These are phyloP conservation scores for Flaveria ramosissima DNA, from an alignment of 129 eudicot genomes.

Conservation along the genomic window DNA sequence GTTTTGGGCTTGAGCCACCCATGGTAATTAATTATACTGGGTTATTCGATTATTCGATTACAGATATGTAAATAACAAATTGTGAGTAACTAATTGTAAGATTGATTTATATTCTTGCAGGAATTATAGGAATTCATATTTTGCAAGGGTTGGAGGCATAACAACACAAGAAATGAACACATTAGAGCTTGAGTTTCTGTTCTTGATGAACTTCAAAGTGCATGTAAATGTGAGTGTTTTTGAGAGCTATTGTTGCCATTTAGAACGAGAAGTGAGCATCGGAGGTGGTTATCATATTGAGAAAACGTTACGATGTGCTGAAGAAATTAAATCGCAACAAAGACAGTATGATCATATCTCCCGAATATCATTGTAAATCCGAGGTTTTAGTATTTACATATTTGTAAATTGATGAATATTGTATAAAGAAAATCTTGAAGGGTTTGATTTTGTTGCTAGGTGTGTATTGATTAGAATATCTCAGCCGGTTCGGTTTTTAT, in stretches of 20 bases:
- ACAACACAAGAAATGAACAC: slow-evolving; percentile 73
- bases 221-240: slow-evolving; percentile 95
- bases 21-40: too few relatives aligned
- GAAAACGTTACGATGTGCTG: slow-evolving; percentile 84
- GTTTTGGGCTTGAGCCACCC: too few relatives aligned
- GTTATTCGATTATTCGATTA: too few relatives aligned
- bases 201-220: slow-evolving; percentile 78
- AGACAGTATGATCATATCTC: slow-evolving; percentile 48
- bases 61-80: too few relatives aligned
- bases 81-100: not conserved
- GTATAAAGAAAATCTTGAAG: slow-evolving; percentile 24
- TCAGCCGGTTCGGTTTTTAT: not conserved
- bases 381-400: not conserved
- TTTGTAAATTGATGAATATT: slow-evolving; percentile 21
- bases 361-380: slow-evolving; percentile 47
- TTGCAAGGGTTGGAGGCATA: slow-evolving; percentile 86
- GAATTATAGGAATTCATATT: slow-evolving; percentile 91
- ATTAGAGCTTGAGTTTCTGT: slow-evolving; percentile 77
- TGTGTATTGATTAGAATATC: not conserved
- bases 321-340: slow-evolving; percentile 70
- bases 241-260: slow-evolving; percentile 90
- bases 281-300: slow-evolving; percentile 97
- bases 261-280: slow-evolving; percentile 93
- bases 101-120: slow-evolving; percentile 37
- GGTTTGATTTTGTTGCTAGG: not conserved